Percentiles rank a stretch among this genome's conserved stretches.
Conservation (phyloP, 257 asterid species). For the Echium plantagineum region DNA sequence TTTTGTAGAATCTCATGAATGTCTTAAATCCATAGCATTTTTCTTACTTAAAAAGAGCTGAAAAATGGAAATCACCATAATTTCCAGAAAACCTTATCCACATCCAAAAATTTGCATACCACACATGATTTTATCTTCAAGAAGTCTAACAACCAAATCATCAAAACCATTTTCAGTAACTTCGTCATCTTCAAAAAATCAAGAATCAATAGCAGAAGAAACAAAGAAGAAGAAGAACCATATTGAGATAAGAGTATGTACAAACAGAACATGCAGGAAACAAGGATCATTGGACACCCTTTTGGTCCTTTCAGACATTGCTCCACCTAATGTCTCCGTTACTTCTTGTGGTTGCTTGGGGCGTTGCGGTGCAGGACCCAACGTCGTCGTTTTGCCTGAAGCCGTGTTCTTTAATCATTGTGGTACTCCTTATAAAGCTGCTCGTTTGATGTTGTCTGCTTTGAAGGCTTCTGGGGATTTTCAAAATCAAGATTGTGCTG, state of each 20-base stretch:
- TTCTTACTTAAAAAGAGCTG: neutral
- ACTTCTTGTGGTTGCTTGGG: constrained; percentile 85
- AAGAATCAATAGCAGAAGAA: neutral
- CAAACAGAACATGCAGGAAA: constrained; percentile 63
- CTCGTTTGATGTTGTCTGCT: constrained; percentile 40
- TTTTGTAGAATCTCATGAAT: too few species aligned
- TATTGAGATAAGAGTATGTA: constrained; percentile 60
- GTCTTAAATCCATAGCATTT: too few species aligned
- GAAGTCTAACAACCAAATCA: constrained; percentile 1
- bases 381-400: constrained; percentile 56
- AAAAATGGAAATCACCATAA: neutral
- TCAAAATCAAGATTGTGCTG: constrained; percentile 15
- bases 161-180: constrained; percentile 15
- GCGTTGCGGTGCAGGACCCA: constrained; percentile 78
- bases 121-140: constrained; percentile 3
- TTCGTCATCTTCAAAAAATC: constrained; percentile 11
- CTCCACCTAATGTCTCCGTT: constrained; percentile 56
- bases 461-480: neutral
- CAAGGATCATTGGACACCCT: constrained; percentile 69
- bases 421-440: constrained; percentile 63
- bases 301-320: constrained; percentile 63
- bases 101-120: constrained; percentile 5
- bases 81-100: constrained; percentile 8
- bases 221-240: constrained; percentile 16
- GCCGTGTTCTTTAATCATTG: constrained; percentile 50